Percentiles rank a stretch among this genome's conserved stretches.
Evolutionary conservation across 2,329 filamentous ascomycete species (phyloP).

Genomic region (Cladophialophora bantiana): DNA sequence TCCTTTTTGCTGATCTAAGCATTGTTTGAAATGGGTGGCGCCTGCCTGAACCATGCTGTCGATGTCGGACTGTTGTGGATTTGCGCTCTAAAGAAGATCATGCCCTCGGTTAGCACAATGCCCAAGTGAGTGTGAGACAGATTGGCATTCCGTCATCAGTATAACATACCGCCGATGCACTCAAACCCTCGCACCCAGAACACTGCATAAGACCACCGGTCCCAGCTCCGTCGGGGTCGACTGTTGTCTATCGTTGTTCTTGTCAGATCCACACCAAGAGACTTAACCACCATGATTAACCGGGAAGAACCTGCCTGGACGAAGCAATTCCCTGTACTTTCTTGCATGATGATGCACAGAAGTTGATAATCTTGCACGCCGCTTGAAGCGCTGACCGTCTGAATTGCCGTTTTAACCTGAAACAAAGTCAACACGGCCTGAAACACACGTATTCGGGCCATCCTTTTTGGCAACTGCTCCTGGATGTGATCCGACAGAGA

Average conservation of each 20-base stretch:
- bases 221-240: not conserved
- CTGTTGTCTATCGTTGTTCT: not conserved
- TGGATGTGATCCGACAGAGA: not conserved
- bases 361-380: not conserved
- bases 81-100: not conserved
- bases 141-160: not conserved
- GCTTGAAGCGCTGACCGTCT: not conserved
- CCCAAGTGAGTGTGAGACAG: not conserved
- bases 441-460: not conserved
- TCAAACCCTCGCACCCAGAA: not conserved
- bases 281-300: too few relatives aligned
- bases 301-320: not conserved
- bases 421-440: not conserved
- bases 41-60: not conserved
- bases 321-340: constrained; percentile 9
- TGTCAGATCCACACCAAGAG: too few relatives aligned
- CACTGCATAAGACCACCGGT: not conserved
- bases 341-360: constrained; percentile 11
- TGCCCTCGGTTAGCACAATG: not conserved
- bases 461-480: not conserved
- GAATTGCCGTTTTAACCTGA: not conserved
- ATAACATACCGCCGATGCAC: not conserved
- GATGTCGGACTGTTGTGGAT: not conserved
- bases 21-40: not conserved
- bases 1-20: not conserved